phyloP scores from a whole-genome alignment of 148 eudicot species.

The Nyssa sinensis region DNA sequence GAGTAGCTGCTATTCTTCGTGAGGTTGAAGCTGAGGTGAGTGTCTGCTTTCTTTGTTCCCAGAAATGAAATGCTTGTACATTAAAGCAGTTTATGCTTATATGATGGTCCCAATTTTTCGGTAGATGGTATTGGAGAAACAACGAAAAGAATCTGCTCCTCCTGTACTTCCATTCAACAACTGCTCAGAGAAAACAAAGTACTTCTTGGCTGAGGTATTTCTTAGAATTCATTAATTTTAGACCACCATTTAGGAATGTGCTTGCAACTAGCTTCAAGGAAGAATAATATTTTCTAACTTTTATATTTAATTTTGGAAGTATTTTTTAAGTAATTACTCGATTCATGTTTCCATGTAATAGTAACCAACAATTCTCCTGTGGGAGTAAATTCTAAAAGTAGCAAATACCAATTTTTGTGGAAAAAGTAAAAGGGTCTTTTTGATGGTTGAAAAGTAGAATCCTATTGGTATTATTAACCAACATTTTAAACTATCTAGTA shows the following conservation, averaged over 20 bases:
- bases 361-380: not conserved
- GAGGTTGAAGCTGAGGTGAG: conserved; percentile 59
- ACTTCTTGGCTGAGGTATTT: conserved; percentile 87
- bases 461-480: not conserved
- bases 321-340: not conserved
- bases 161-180: conserved; percentile 53
- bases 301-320: not conserved
- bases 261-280: not conserved
- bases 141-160: conserved; percentile 87
- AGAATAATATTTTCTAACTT: not conserved
- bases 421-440: not conserved
- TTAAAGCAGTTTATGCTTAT: not conserved
- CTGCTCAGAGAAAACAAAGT: conserved; percentile 63
- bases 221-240: not conserved
- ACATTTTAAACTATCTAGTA: not conserved
- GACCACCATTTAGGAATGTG: not conserved
- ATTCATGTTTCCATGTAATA: not conserved
- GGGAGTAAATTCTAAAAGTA: not conserved
- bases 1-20: conserved; percentile 54
- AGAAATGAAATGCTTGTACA: not conserved
- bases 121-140: conserved; percentile 85
- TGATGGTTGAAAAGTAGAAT: not conserved
- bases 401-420: not conserved
- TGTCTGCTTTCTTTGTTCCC: conserved; percentile 1
- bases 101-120: conserved; percentile 19